Evolutionary conservation across 805 yeast genomes (phyloP), one percentile per base, ranked within the genome.

Genomic region (Kuraishia capsulata): DNA sequence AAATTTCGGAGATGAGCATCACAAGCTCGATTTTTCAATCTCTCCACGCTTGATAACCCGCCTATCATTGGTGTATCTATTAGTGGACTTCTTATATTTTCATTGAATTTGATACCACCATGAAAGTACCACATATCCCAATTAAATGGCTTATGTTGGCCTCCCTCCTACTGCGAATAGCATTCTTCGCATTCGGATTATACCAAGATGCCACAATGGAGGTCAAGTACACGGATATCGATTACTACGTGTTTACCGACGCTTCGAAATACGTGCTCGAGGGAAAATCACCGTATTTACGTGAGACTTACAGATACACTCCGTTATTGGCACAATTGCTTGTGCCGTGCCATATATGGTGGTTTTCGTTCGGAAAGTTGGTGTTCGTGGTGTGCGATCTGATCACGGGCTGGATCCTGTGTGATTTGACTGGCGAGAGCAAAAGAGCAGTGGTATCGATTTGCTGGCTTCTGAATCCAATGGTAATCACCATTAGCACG

Each of bases 231-330:
- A 92, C 98, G 0, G 98, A 92, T 51, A 83, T 92, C 36, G 98
- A 92, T 58, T 92, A 92, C 59, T 67, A 77, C 54, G 98, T 92
- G 35, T 92, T 92, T 56, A 77, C 95, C 2, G 97, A 92, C 63
- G 97, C 98, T 6, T 77, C 97, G 2, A 61, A 66, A 28, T 86
- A 73, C 51, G 83, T 87, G 8, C 65, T 65, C 46, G 40, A 66
- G 2, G 69, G 67, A 1, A 35, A 47, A 20, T 80, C 95, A 0
- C 98, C 98, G 1, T 92, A 84, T 50, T 48, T 56, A 17, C 66
- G 98, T 44, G 96, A 81, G 40, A 92, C 98, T 0, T 92, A 90
- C 51, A 64, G 98, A 34, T 92, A 92, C 52, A 90, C 98, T 0
- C 98, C 98, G 9, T 56, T 92, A 28, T 62, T 92, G 25, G 78